Evolutionary conservation across 768 basidiomycete species (phyloP), one percentile per base, ranked within the genome.

Genomic region (Macrolepiota albuminosa): DNA sequence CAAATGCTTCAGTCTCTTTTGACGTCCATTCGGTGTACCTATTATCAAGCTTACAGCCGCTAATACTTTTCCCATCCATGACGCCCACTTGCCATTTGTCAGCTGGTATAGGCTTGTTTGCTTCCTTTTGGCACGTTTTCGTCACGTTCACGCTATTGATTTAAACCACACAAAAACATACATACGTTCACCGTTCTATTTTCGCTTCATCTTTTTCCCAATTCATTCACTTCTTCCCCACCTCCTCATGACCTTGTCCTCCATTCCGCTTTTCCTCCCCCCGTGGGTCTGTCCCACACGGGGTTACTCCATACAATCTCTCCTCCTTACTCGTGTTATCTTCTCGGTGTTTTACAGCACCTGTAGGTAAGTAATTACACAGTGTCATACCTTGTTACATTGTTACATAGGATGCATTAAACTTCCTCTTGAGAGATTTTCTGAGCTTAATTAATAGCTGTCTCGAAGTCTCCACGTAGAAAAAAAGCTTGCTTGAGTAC

Each of bases 111-210:
- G 73, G 75, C 70, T 72, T 71, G 66, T 69, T 71, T 74, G 74
- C 67, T 72, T 67, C 62, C 59, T 57, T 61, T 69, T 64, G 62
- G 67, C 63, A 58, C 68, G 65, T 69, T 68, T 65, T 60, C n/a
- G 61, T 64, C 60, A 61, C 55, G 63, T 61, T 64, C 49, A 64
- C 47, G 42, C 65, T 68, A 70, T 70, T 66, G 71, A 78, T 73
- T 74, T 71, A 72, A 78, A 72, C 75, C 69, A 64, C 66, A 76
- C 75, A 83, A 84, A 84, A 84, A 84, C 72, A 81, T 72, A 70
- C 68, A 63, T 72, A 70, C 68, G 63, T 67, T 63, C 63, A 64
- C 66, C 69, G 36, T 72, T 64, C 62, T 63, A 66, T 69, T 68
- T 66, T 64, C 71, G 73, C 72, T 72, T 75, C 73, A 72, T 72